Conservation (phyloP, 2,329 filamentous ascomycete species). For the Penicillium sp. region DNA sequence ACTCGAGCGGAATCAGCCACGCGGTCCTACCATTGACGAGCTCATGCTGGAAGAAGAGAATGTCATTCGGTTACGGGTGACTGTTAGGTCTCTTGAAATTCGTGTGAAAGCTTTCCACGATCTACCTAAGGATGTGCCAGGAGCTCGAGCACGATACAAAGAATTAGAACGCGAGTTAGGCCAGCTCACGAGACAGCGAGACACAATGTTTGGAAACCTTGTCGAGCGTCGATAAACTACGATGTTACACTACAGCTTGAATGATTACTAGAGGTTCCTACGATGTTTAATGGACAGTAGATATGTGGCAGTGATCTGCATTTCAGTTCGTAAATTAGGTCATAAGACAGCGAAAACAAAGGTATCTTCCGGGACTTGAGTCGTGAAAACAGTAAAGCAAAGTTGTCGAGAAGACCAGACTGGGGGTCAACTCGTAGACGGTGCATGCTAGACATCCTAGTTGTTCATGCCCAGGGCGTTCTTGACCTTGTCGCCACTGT, state of each 20-base stretch:
- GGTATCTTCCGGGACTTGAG: constrained; percentile 36
- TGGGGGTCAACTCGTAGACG: neutral
- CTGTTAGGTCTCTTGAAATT: constrained; percentile 69
- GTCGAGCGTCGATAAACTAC: constrained; percentile 53
- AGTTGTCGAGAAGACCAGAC: constrained; percentile 8
- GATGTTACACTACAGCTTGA: neutral
- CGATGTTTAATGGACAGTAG: neutral
- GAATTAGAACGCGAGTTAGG: constrained; percentile 68
- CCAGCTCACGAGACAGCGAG: constrained; percentile 66
- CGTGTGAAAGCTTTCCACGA: constrained; percentile 72
- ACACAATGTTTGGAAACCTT: constrained; percentile 75
- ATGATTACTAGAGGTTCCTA: too few species aligned
- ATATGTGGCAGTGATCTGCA: constrained; percentile 3
- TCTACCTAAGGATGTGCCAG: constrained; percentile 72
- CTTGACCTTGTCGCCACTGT: constrained; percentile 54
- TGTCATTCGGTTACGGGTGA: constrained; percentile 63
- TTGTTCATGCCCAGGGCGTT: constrained; percentile 48
- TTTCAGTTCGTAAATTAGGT: constrained; percentile 6
- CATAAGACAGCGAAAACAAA: constrained; percentile 19
- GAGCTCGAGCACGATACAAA: constrained; percentile 74
- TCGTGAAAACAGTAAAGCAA: constrained; percentile 24
- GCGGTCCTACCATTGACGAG: constrained; percentile 53
- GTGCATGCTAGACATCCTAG: constrained; percentile 19
- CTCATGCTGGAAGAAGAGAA: constrained; percentile 64
- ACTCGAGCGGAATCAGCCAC: constrained; percentile 40